Percentiles rank a stretch among this genome's conserved stretches.
phyloP scores from a whole-genome alignment of 768 basidiomycete genomes.

The Kwoniella bestiolae region DNA sequence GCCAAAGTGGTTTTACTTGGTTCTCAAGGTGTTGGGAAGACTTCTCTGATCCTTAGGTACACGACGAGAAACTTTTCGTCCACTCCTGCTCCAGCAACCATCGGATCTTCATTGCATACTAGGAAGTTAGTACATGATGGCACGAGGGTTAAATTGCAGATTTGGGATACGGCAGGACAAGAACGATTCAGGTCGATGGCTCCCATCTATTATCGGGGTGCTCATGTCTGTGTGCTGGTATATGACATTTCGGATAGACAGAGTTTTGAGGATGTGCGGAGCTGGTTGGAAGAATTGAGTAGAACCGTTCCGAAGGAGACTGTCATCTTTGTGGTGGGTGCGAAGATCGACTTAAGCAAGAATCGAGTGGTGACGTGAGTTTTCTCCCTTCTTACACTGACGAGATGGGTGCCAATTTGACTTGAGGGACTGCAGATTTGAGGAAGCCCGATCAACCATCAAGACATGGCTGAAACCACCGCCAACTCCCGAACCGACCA shows the following conservation, averaged over 20 bases:
- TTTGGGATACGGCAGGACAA: conserved; percentile 57
- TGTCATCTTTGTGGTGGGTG: conserved; percentile 48
- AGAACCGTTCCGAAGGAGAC: conserved; percentile 51
- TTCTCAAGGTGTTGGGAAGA: conserved; percentile 54
- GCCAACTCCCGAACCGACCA: conserved; percentile 10
- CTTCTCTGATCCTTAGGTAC: conserved; percentile 52
- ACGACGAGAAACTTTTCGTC: conserved; percentile 42
- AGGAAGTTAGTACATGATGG: conserved; percentile 53
- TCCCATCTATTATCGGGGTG: conserved; percentile 54
- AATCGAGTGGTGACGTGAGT: conserved; percentile 42
- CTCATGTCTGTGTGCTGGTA: conserved; percentile 50
- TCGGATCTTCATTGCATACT: conserved; percentile 49
- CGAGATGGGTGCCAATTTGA: no score
- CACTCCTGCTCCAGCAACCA: conserved; percentile 37
- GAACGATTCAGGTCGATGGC: conserved; percentile 55
- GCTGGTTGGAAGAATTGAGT: conserved; percentile 49
- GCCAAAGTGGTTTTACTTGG: conserved; percentile 56
- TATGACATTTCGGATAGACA: conserved; percentile 49
- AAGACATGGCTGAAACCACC: conserved; percentile 43
- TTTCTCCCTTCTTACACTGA: no score
- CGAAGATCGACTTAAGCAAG: conserved; percentile 42
- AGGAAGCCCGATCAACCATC: conserved; percentile 36
- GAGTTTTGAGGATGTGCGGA: conserved; percentile 49
- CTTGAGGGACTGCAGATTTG: conserved; percentile 34
- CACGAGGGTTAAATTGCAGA: conserved; percentile 46